Conservation (phyloP, 176 grass and related monocot genomes). For the Olyra latifolia region DNA sequence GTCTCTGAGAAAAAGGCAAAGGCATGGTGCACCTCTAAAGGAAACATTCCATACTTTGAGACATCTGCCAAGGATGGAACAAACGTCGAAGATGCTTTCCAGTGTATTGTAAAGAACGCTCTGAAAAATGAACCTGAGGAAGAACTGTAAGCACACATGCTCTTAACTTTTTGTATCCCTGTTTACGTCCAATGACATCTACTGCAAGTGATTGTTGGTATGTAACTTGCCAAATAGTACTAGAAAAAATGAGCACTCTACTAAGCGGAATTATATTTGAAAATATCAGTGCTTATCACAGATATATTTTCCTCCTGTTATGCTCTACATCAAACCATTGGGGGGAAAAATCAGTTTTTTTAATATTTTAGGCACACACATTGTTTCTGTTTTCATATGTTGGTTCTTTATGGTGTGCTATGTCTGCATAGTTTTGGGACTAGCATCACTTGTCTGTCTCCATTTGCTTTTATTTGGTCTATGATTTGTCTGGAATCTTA, state of each 20-base stretch:
- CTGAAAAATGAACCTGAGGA: constrained; percentile 97
- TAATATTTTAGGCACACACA: not conserved
- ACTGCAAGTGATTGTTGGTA: not conserved
- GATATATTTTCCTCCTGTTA: not conserved
- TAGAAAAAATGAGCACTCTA: not conserved
- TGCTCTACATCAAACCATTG: not conserved
- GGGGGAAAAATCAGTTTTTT: not conserved
- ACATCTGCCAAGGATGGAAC: constrained; percentile 95
- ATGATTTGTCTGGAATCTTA: not conserved
- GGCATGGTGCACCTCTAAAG: constrained; percentile 92
- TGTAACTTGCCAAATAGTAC: not conserved
- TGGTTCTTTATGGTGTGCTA: not conserved
- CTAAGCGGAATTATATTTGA: not conserved
- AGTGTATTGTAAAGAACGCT: constrained; percentile 82
- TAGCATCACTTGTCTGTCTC: not conserved
- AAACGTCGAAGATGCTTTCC: constrained; percentile 94
- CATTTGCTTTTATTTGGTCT: not conserved
- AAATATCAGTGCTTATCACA: not conserved
- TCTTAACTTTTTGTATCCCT: not conserved
- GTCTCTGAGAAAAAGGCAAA: constrained; percentile 96
- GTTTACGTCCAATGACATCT: not conserved
- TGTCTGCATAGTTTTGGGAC: constrained; percentile 6
- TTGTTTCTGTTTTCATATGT: not conserved
- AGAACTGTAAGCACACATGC: constrained; percentile 68
- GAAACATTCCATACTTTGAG: constrained; percentile 94